Base-by-base conservation (phyloP, 495 filamentous ascomycete species). In the Talaromyces borbonicus region DNA sequence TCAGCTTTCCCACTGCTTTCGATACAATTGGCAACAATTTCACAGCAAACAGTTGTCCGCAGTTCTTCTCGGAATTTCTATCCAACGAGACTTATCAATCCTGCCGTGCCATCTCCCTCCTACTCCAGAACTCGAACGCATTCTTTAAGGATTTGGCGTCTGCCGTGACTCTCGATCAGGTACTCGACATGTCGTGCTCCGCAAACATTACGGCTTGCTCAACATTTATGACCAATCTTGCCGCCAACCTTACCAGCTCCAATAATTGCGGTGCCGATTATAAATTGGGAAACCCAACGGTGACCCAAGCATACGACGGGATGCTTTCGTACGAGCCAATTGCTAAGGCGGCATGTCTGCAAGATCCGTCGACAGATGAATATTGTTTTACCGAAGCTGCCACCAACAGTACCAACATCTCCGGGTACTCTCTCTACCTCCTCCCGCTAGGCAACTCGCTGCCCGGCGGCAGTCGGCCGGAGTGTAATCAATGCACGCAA, bases 351-450 rank as follows among this genome's bases (percentile, higher is more conserved):
- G 79, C 78, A 5, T 98, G 92, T 58, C 67, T 90, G 25, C 79
- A 85, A 52, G 61, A 62, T 44, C 52, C 61, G 1, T 38, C 55
- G 32, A 68, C 63, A 0, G 26, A 55, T 4, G 48, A 69, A 40
- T 77, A 71, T 48, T 77, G 81, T 64, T 96, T 88, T 57, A 86
- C 87, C 47, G 83, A 87, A 54, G 87, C 89, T 19, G 77, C 87
- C 48, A 88, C 82, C 8, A 95, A 95, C 59, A 53, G 55, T 14
- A 71, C 77, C 8, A 82, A 77, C 20, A 67, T 81, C 0, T 73
- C 74, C 20, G 81, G 86, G 57, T 72, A 79, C 27, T 85, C 88
- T 49, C 66, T 90, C 14, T 98, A 96, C 66, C 87, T 81, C 53
- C 66, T 97, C 1, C 84, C 92, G 4, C 70, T 94, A 30, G 90